Conservation (phyloP, 2,329 filamentous ascomycete species). For the Xylogone sp. region DNA sequence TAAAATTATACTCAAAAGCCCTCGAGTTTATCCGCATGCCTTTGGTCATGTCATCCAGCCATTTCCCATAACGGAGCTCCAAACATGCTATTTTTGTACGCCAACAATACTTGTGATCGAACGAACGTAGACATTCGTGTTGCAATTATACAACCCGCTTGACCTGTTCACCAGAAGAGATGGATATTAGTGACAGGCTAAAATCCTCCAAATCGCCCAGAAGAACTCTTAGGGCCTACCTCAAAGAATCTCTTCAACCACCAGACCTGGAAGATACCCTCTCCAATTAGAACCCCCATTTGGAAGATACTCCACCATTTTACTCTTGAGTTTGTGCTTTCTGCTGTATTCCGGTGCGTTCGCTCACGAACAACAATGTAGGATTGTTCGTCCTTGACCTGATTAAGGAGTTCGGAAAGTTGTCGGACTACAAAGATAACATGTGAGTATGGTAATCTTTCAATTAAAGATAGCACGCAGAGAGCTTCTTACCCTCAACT, state of each 20-base stretch:
- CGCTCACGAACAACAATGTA: conserved; percentile 96
- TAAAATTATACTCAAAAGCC: neutral
- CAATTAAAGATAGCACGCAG: neutral
- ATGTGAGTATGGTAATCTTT: conserved; percentile 9
- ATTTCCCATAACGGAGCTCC: conserved; percentile 3
- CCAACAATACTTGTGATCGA: conserved; percentile 10
- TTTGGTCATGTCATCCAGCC: neutral
- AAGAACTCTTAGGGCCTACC: conserved; percentile 43
- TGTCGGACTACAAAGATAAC: conserved; percentile 59
- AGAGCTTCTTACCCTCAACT: conserved; percentile 64
- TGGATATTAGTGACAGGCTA: conserved; percentile 21
- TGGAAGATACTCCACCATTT: conserved; percentile 99
- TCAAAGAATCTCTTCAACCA: conserved; percentile 99
- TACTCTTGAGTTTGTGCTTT: conserved; percentile 94
- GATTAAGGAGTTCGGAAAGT: conserved; percentile 78
- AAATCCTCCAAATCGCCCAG: conserved; percentile 25
- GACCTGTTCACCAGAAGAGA: conserved; percentile 37
- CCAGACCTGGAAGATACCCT: conserved; percentile 98
- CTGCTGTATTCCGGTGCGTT: conserved; percentile 95
- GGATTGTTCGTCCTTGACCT: conserved; percentile 96
- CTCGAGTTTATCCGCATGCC: neutral
- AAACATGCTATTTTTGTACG: conserved; percentile 19
- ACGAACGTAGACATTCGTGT: conserved; percentile 5
- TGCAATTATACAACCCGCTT: conserved; percentile 56
- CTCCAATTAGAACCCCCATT: conserved; percentile 79